These are phyloP conservation scores for Gonium pectorale DNA, from an alignment of 139 green algal species.

Conservation along the genomic window DNA sequence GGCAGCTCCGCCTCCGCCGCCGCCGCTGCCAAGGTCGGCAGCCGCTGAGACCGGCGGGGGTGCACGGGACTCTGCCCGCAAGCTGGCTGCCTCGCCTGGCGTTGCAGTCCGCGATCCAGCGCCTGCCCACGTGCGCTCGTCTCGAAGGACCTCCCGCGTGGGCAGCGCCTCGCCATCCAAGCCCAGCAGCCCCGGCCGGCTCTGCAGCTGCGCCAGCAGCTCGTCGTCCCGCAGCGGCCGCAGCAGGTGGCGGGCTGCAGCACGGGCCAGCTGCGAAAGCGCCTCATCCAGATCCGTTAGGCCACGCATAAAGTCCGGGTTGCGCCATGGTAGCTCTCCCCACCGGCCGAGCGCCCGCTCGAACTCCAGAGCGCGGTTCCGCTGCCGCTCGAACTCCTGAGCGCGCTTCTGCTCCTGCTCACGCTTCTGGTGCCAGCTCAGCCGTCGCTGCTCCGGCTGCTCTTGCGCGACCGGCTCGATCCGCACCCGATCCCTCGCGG, in stretches of 20 bases:
- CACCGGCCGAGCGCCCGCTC: neutral
- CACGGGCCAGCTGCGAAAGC: neutral
- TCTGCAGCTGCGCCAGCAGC: neutral
- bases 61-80: neutral
- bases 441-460: neutral
- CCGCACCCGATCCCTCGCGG: neutral
- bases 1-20: neutral
- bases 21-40: neutral
- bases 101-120: too few relatives aligned
- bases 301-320: neutral
- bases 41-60: neutral
- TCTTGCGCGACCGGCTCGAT: neutral
- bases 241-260: constrained; percentile 1
- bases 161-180: neutral
- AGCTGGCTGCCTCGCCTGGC: neutral
- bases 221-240: neutral
- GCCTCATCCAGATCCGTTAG: neutral
- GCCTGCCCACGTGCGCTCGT: too few relatives aligned
- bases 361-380: neutral
- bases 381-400: neutral
- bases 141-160: neutral
- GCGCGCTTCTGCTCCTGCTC: neutral
- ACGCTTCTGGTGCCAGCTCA: neutral
- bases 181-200: constrained; percentile 5
- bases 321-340: too few relatives aligned